Conservation (phyloP, 805 yeast species). For the Myxozyma vanderwaltii region DNA sequence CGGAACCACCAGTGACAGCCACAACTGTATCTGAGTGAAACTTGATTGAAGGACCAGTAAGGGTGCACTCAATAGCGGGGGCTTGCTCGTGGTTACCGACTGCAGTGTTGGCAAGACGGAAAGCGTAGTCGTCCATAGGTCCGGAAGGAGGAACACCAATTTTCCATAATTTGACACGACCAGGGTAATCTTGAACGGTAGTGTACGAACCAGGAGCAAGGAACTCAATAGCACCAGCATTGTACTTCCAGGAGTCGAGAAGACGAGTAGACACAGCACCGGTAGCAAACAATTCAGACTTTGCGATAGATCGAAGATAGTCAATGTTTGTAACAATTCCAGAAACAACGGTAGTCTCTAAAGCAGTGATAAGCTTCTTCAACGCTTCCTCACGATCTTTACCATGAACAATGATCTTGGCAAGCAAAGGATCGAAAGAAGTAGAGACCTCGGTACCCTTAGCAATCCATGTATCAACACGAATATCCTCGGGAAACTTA, state of each 20-base stretch:
- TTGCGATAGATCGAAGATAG: slow-evolving; percentile 81
- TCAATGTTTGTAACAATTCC: slow-evolving; percentile 92
- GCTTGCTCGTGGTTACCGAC: slow-evolving; percentile 83
- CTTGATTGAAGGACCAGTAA: slow-evolving; percentile 79
- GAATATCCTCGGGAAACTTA: slow-evolving; percentile 83
- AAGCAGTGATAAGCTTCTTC: slow-evolving; percentile 70
- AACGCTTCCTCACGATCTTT: slow-evolving; percentile 84
- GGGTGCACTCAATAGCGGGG: slow-evolving; percentile 88
- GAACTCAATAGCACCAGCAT: slow-evolving; percentile 83
- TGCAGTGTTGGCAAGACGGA: slow-evolving; percentile 83
- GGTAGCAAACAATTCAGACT: slow-evolving; percentile 78
- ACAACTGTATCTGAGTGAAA: slow-evolving; percentile 81
- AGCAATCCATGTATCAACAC: slow-evolving; percentile 92
- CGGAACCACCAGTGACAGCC: slow-evolving; percentile 86
- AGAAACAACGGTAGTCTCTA: slow-evolving; percentile 80
- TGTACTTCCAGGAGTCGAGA: slow-evolving; percentile 70
- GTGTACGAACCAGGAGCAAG: slow-evolving; percentile 91
- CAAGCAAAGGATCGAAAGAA: slow-evolving; percentile 91
- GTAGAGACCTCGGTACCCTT: slow-evolving; percentile 87
- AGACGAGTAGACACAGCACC: slow-evolving; percentile 87
- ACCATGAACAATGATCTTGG: slow-evolving; percentile 95
- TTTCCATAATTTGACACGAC: slow-evolving; percentile 81
- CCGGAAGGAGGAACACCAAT: slow-evolving; percentile 98
- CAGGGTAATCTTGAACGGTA: slow-evolving; percentile 94
- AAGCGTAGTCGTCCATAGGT: slow-evolving; percentile 93